phyloP scores from a whole-genome alignment of 306 rosid genomes.

The Myrica gale region DNA sequence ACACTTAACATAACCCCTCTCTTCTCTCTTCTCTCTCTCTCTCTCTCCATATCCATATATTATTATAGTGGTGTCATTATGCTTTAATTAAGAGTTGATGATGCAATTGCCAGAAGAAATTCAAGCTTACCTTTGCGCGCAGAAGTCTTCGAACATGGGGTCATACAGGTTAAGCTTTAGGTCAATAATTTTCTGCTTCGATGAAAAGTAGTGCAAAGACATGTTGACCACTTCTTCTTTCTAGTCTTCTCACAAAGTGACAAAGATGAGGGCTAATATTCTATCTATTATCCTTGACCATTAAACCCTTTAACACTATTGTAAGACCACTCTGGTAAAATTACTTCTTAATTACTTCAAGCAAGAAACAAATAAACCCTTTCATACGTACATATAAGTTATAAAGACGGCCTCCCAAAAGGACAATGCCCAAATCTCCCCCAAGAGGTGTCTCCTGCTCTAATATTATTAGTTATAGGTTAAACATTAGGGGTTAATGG shows the following conservation, averaged over 20 bases:
- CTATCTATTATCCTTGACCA: neutral
- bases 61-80: neutral
- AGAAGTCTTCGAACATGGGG: constrained; percentile 15
- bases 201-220: constrained; percentile 5
- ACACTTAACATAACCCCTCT: neutral
- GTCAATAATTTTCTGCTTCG: constrained; percentile 9
- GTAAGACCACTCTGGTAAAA: too few species aligned
- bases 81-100: constrained; percentile 8
- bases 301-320: too few species aligned
- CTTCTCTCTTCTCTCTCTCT: neutral
- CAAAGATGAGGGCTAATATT: neutral
- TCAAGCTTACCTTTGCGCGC: constrained; percentile 5
- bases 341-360: too few species aligned
- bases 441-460: too few species aligned
- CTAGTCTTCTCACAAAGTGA: neutral
- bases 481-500: constrained; percentile 18
- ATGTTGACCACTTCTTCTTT: constrained; percentile 9
- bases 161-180: neutral
- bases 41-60: neutral
- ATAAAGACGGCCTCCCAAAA: too few species aligned
- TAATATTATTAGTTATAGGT: too few species aligned
- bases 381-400: too few species aligned
- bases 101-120: constrained; percentile 22
- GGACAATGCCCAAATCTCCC: too few species aligned
- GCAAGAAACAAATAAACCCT: too few species aligned